Evolutionary conservation across 768 basidiomycete species (phyloP), one percentile per base, ranked within the genome.

Genomic region (Pholiota conissans): DNA sequence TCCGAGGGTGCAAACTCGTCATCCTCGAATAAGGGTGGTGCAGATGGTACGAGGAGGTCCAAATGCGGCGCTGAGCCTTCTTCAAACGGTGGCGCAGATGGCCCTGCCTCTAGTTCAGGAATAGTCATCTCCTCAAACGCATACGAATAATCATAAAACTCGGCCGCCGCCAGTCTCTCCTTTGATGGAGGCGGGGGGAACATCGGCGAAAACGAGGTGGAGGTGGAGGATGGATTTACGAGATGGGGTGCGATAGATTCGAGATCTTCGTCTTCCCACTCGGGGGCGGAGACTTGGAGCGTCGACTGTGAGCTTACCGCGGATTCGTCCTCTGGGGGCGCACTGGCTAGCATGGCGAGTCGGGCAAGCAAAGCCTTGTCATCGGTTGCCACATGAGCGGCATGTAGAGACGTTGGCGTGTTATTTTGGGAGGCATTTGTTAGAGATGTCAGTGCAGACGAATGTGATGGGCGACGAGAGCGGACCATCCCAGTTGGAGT

Each of bases 311-410:
- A 50, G 18, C 68, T 56, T 18, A 56, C 53, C 6, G n/a, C 42
- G 13, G 11, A 57, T 47, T 51, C 63, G 32, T 73, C 71, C 24
- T 57, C 46, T 5, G 80, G 79, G n/a, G 86, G 86, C 18, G 77
- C 77, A 58, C 83, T 85, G 32, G 81, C 83, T 28, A 83, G 60
- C 32, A 74, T 74, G 1, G 74, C 79, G 39, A 87, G 73, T 30
- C 76, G 78, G 24, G 82, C 84, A 39, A 88, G 75, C n/a, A 80
- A 60, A 0, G 72, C 65, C 65, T 88, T 88, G 68, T 88, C 86
- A 65, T 88, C 86, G 1, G 79, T 85, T 16, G 86, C 85, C 47
- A 88, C 73, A 65, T 88, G 86, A n/a, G 82, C 85, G 16, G 71
- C 71, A 49, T 71, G 71, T 22, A 67, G 34, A 14, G 62, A 30